Evolutionary conservation across 2,329 filamentous ascomycete species (phyloP).

Genomic region (Rhytidhysteron rufulum): DNA sequence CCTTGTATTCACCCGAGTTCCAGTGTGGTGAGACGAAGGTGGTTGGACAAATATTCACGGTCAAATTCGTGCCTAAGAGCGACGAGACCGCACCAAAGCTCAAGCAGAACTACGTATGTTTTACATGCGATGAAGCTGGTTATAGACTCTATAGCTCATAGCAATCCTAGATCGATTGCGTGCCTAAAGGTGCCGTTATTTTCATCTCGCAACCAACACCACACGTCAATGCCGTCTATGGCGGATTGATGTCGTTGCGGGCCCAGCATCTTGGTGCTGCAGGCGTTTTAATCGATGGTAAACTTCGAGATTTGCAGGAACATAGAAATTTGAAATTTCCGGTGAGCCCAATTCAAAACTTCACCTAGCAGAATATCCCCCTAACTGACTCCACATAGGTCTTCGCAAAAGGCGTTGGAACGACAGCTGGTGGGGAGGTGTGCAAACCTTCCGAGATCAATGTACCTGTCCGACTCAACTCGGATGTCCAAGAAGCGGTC

Average conservation of each 20-base stretch:
- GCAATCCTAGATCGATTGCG: no score
- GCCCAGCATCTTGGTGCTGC: conserved; percentile 44
- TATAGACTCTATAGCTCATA: no score
- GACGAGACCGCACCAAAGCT: no score
- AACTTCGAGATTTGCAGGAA: conserved; percentile 52
- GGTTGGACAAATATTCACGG: no score
- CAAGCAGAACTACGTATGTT: no score
- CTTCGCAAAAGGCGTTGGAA: not conserved
- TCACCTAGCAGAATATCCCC: no score
- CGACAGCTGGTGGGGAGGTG: not conserved
- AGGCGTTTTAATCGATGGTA: conserved; percentile 51
- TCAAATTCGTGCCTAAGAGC: no score
- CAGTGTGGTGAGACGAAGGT: no score
- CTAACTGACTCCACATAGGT: no score
- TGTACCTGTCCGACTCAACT: not conserved
- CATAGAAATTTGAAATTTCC: conserved; percentile 49
- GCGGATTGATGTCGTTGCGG: conserved; percentile 51
- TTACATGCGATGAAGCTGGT: no score
- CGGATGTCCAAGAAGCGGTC: not conserved
- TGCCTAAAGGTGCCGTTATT: conserved; percentile 5
- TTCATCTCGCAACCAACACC: conserved; percentile 49
- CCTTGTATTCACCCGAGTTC: no score
- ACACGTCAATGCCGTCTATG: conserved; percentile 51
- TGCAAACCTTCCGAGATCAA: not conserved
- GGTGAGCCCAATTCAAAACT: no score